Base-by-base conservation (phyloP, 768 basidiomycete species). In the Hortiboletus campestris region DNA sequence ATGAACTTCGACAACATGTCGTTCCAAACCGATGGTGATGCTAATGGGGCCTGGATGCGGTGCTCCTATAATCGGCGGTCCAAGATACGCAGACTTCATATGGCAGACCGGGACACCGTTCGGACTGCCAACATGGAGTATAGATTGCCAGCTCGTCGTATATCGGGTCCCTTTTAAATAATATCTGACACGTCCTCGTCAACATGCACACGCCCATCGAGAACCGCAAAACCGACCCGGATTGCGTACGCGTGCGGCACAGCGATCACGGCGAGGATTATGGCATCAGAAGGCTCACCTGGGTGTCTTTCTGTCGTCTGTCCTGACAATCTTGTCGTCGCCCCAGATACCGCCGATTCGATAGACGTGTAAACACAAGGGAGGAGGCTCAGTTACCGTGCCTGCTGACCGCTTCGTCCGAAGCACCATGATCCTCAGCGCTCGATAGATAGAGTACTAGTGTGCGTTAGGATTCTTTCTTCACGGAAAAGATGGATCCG, bases 1-100 rank as follows among this genome's bases (percentile, higher is more conserved):
- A 10, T 49, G 39, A 17, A 71, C 48, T 3, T 51, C 28, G 28
- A 66, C 50, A 2, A n/a, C 46, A 5, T 34, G 49, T 20, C 35
- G 47, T 22, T 59, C 51, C 4, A 61, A 41, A n/a, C 36, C 40
- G 46, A 72, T 49, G n/a, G 46, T 49, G 40, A 71, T 51, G 31
- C 20, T 35, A 9, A 64, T 59, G 10, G 65, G 70, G 2, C 56
- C 61, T 8, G 57, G 55, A 17, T 51, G 25, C 62, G 6, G 61
- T 60, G 32, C n/a, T n/a, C 2, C n/a, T 2, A 35, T 2, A 17
- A 66, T 6, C 1, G 61, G 64, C 13, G 63, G 71, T 32, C 68
- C 71, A 34, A 66, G 34, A 44, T 71, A 71, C 10, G 69, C 59
- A 7, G 71, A 72, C 28, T 56, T 59, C 56, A 59, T 67, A 38